Percentiles rank a stretch among this genome's conserved stretches.
phyloP scores from a whole-genome alignment of 495 filamentous ascomycete species.

The Parmelia sp. region DNA sequence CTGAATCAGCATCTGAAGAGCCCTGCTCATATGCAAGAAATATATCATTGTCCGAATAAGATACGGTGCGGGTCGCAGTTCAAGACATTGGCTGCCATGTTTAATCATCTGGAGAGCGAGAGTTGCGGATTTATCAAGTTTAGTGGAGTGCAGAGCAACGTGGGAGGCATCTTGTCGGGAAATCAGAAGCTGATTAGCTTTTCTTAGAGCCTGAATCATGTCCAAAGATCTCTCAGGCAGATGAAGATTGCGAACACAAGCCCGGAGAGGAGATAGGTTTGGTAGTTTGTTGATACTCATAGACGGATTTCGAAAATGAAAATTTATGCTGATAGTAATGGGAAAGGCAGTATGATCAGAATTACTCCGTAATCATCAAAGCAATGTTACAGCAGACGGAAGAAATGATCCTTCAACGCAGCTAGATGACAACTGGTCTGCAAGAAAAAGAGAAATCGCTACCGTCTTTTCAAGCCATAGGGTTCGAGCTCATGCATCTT shows the following conservation, averaged over 20 bases:
- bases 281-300: too few relatives aligned
- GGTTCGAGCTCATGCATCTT: background rate
- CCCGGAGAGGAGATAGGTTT: too few relatives aligned
- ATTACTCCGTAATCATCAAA: too few relatives aligned
- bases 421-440: background rate
- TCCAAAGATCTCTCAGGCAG: too few relatives aligned
- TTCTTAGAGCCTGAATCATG: background rate
- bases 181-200: slow-evolving; percentile 18
- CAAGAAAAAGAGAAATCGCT: background rate
- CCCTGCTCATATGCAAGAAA: slow-evolving; percentile 37
- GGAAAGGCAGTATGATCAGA: too few relatives aligned
- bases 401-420: background rate
- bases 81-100: slow-evolving; percentile 40
- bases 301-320: too few relatives aligned
- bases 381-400: too few relatives aligned
- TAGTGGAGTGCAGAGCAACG: slow-evolving; percentile 37
- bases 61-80: slow-evolving; percentile 41
- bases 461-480: background rate
- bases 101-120: slow-evolving; percentile 54
- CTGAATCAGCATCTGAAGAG: slow-evolving; percentile 39
- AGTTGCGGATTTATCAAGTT: slow-evolving; percentile 44
- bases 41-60: slow-evolving; percentile 50
- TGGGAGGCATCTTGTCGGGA: slow-evolving; percentile 19
- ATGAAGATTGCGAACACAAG: too few relatives aligned
- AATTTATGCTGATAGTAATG: background rate